Conservation (phyloP, 768 basidiomycete genomes). For the Boletus insuetus region DNA sequence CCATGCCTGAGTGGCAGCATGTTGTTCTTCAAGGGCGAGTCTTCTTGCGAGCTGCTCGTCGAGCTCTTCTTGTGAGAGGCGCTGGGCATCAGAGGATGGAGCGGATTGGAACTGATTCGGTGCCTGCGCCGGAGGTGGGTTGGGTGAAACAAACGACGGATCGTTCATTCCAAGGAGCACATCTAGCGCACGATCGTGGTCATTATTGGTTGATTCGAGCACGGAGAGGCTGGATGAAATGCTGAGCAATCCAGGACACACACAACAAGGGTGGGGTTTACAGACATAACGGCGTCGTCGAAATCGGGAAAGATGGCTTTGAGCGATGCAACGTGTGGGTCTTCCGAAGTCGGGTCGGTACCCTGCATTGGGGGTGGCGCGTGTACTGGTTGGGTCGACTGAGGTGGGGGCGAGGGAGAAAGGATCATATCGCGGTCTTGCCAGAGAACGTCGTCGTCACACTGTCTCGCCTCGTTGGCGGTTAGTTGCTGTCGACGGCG, state of each 20-base stretch:
- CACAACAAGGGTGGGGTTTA: constrained; percentile 8
- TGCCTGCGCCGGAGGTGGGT: background rate
- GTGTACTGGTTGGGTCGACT: background rate
- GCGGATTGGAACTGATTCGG: background rate
- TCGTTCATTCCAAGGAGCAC: constrained; percentile 82
- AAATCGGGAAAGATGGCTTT: constrained; percentile 79
- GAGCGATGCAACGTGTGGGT: constrained; percentile 54
- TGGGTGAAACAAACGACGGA: constrained; percentile 59
- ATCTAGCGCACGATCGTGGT: constrained; percentile 77
- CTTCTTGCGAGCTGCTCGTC: constrained; percentile 79
- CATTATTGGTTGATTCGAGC: constrained; percentile 64
- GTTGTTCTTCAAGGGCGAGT: constrained; percentile 60
- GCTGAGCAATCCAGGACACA: background rate
- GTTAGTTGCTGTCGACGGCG: background rate
- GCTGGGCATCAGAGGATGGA: constrained; percentile 27
- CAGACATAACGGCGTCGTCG: constrained; percentile 68
- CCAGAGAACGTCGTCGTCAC: background rate
- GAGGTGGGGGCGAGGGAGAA: constrained; percentile 14
- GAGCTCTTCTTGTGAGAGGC: constrained; percentile 57
- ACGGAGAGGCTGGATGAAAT: constrained; percentile 54
- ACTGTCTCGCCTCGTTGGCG: background rate
- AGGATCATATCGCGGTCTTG: constrained; percentile 19
- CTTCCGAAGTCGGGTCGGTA: constrained; percentile 1
- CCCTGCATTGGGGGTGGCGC: background rate
- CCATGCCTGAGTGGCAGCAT: constrained; percentile 25